A percentile compares a stretch with the other conserved stretches of the same genome.
Evolutionary conservation across 1,284 basidiomycete genomes (phyloP).

Genomic region (Cryptococcus sp.): DNA sequence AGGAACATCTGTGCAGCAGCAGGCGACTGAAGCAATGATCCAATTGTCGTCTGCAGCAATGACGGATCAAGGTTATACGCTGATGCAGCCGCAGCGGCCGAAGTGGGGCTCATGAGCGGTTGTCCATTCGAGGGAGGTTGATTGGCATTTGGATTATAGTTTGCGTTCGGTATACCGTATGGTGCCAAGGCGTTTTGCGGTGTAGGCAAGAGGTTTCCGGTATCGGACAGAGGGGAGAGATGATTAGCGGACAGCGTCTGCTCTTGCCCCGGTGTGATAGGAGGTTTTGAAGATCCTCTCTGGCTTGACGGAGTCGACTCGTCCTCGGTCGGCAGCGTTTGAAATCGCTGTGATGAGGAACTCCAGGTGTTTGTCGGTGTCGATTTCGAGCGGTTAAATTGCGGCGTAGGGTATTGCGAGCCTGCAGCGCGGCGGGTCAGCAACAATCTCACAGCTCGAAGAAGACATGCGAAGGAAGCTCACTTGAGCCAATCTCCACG

Average conservation of each 20-base stretch:
- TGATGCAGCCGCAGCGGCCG: conserved; percentile 28
- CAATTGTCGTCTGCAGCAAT: conserved; percentile 64
- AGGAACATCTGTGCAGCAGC: conserved; percentile 70
- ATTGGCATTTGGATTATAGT: background rate
- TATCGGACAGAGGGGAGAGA: conserved; percentile 33
- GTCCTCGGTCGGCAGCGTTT: conserved; percentile 41
- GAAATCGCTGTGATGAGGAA: conserved; percentile 38
- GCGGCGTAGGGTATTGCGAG: conserved; percentile 11
- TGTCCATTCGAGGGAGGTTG: background rate
- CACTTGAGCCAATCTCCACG: conserved; percentile 41
- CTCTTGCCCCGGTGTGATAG: conserved; percentile 19
- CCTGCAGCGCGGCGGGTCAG: background rate
- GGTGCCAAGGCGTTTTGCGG: conserved; percentile 28
- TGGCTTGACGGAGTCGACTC: conserved; percentile 23
- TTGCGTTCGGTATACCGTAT: conserved; percentile 14
- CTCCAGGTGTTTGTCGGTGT: conserved; percentile 21
- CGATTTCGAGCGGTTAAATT: conserved; percentile 15
- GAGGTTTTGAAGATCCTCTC: conserved; percentile 16
- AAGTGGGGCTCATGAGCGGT: conserved; percentile 22
- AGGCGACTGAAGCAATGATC: conserved; percentile 64
- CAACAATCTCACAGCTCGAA: too few relatives aligned
- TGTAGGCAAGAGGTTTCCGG: conserved; percentile 10
- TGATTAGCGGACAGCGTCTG: conserved; percentile 32
- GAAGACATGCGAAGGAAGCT: conserved; percentile 11
- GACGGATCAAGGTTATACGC: conserved; percentile 50